These are phyloP conservation scores for Tuber brumale DNA, from an alignment of 495 filamentous ascomycete genomes.

Conservation along the genomic window DNA sequence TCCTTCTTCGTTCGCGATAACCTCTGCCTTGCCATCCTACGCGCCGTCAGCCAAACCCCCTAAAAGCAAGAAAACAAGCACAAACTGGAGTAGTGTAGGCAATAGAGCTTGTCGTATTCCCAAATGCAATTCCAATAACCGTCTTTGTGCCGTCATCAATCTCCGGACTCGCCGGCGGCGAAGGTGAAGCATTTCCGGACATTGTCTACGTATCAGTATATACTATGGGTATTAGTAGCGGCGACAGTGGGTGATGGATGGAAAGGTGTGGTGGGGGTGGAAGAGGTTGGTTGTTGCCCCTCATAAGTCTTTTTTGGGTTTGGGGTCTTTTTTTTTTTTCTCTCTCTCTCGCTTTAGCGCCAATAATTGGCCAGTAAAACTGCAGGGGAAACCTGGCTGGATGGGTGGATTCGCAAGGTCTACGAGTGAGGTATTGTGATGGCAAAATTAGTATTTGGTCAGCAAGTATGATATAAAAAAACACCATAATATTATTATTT, in stretches of 20 bases:
- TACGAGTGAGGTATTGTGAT: neutral
- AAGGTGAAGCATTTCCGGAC: slow-evolving; percentile 24
- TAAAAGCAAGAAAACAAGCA: neutral
- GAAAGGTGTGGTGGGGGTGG: slow-evolving; percentile 7
- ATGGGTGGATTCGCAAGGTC: neutral
- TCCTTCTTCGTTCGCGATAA: slow-evolving; percentile 99
- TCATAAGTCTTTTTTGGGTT: neutral
- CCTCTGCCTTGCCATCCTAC: slow-evolving; percentile 86
- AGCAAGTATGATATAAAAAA: neutral
- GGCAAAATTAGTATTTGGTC: neutral
- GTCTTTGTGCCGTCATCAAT: slow-evolving; percentile 28
- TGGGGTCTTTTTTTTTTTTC: slow-evolving; percentile 10
- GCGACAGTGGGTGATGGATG: neutral
- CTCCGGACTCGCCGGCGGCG: slow-evolving; percentile 29
- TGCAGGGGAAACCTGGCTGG: neutral
- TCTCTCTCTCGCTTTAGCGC: slow-evolving; percentile 10
- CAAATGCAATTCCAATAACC: slow-evolving; percentile 94
- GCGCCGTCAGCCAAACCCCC: slow-evolving; percentile 10
- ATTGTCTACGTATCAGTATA: neutral
- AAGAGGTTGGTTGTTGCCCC: slow-evolving; percentile 17
- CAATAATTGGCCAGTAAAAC: neutral
- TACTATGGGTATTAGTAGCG: neutral
- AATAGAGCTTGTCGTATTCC: slow-evolving; percentile 96
- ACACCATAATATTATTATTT: no score
- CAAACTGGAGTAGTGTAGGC: slow-evolving; percentile 56